Evolutionary conservation across 495 filamentous ascomycete species (phyloP).

Genomic region (Hypoxylon cercidicola): DNA sequence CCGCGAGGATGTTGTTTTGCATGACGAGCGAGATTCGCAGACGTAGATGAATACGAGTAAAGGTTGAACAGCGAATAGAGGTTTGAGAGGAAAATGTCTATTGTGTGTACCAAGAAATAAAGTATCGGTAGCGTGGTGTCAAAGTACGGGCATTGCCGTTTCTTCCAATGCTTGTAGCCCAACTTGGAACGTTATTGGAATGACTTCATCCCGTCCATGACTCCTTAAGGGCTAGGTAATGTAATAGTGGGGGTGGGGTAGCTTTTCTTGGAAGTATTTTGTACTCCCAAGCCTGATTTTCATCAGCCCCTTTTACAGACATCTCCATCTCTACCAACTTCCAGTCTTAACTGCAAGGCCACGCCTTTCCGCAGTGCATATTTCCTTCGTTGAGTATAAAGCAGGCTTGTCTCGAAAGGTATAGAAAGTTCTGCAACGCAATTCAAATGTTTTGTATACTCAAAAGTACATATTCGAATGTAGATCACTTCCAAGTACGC

Average conservation of each 20-base stretch:
- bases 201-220: conserved; percentile 29
- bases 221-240: too few relatives aligned
- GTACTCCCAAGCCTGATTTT: background rate
- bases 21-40: conserved; percentile 15
- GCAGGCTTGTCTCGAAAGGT: too few relatives aligned
- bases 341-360: too few relatives aligned
- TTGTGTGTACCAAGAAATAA: background rate
- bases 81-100: background rate
- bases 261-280: background rate
- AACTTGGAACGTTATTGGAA: background rate
- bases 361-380: too few relatives aligned
- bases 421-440: too few relatives aligned
- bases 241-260: conserved; percentile 35
- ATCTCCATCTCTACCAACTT: too few relatives aligned
- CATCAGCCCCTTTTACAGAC: background rate
- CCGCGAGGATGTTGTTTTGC: conserved; percentile 61
- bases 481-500: too few relatives aligned
- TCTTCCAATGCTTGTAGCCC: background rate
- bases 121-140: background rate
- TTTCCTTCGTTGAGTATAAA: too few relatives aligned
- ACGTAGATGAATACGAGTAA: background rate
- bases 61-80: background rate
- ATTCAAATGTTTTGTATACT: too few relatives aligned
- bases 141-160: conserved; percentile 7
- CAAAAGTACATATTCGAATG: too few relatives aligned